phyloP scores from a whole-genome alignment of 768 basidiomycete species.

The Boletus pseudopeckii region DNA sequence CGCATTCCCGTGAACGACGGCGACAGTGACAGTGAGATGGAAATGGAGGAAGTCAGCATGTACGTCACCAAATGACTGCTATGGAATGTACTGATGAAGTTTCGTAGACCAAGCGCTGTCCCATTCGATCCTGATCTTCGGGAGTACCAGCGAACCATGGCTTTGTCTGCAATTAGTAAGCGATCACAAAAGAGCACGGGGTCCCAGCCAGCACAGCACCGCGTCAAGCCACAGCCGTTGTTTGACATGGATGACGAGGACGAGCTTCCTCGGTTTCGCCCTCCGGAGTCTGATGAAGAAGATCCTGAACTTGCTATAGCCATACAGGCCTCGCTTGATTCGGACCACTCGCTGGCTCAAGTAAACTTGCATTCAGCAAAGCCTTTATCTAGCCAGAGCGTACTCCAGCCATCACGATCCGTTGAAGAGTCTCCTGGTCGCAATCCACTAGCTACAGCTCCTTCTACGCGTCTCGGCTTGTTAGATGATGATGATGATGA shows the following conservation, averaged over 20 bases:
- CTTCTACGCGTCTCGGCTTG: neutral
- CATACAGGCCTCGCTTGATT: constrained; percentile 58
- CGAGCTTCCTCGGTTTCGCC: constrained; percentile 18
- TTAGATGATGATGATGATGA: constrained; percentile 42
- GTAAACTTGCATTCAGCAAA: neutral
- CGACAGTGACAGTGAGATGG: constrained; percentile 53
- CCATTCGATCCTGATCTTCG: constrained; percentile 59
- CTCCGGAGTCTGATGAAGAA: constrained; percentile 38
- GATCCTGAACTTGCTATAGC: constrained; percentile 60
- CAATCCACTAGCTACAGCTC: neutral
- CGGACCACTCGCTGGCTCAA: neutral
- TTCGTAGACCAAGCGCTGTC: constrained; percentile 29
- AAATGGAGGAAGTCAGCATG: constrained; percentile 84
- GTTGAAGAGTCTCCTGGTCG: neutral
- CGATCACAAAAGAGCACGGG: constrained; percentile 39
- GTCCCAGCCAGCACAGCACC: constrained; percentile 32
- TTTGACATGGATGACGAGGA: constrained; percentile 57
- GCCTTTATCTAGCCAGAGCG: constrained; percentile 4
- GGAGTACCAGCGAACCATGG: constrained; percentile 58
- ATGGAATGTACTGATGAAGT: constrained; percentile 10
- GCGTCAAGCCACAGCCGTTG: constrained; percentile 40
- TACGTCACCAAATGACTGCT: constrained; percentile 32
- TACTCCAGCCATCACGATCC: constrained; percentile 5
- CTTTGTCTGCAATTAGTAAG: constrained; percentile 54
- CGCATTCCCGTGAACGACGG: constrained; percentile 33